A percentile compares a stretch with the other conserved stretches of the same genome.
Conservation (phyloP, 768 basidiomycete genomes). For the Hygrocybe coccinea region DNA sequence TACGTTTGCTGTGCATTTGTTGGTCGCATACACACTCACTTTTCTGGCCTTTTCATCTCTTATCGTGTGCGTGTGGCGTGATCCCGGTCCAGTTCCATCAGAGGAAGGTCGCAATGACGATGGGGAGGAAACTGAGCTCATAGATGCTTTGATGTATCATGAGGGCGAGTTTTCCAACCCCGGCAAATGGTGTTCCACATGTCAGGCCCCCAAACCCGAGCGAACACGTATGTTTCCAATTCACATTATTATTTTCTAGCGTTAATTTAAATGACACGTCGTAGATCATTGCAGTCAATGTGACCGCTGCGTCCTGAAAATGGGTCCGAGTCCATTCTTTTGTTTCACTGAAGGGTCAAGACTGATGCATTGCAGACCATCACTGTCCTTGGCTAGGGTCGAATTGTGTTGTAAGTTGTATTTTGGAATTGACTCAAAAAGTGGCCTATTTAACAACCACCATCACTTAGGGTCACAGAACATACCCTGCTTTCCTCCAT, state of each 20-base stretch:
- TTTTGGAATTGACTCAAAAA: background rate
- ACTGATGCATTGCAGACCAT: constrained; percentile 51
- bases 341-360: background rate
- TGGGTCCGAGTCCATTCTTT: constrained; percentile 52
- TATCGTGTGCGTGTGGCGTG: constrained; percentile 64
- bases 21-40: constrained; percentile 58
- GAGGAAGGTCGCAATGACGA: constrained; percentile 25
- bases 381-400: constrained; percentile 82
- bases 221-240: constrained; percentile 40
- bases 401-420: constrained; percentile 64
- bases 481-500: constrained; percentile 79
- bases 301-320: constrained; percentile 75
- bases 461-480: constrained; percentile 63
- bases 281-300: constrained; percentile 66
- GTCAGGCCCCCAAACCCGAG: constrained; percentile 71
- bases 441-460: background rate
- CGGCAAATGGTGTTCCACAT: constrained; percentile 72
- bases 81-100: constrained; percentile 60
- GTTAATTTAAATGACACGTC: background rate
- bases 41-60: constrained; percentile 70
- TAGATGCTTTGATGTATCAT: constrained; percentile 55
- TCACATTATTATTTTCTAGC: background rate
- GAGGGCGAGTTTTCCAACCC: constrained; percentile 49
- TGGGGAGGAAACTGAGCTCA: constrained; percentile 44
- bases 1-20: constrained; percentile 50